Conservation (phyloP, 75 land plant genomes). For the Pseudotsuga menziesii region DNA sequence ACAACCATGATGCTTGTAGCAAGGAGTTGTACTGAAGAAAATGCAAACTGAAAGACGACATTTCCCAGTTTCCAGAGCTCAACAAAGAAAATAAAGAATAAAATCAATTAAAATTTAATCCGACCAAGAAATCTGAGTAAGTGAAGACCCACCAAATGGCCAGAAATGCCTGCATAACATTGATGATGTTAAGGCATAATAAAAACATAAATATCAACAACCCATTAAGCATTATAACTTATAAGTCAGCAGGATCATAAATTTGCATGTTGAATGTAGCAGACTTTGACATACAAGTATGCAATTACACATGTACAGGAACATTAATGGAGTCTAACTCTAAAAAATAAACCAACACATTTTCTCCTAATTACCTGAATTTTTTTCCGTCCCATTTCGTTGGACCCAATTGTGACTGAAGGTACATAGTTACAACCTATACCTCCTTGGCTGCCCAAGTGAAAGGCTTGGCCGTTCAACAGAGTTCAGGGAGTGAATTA, state of each 20-base stretch:
- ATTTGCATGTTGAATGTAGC: neutral
- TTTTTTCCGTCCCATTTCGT: constrained; percentile 2
- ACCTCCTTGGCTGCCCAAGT: neutral
- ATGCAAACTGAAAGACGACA: neutral
- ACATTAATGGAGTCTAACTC: constrained; percentile 2
- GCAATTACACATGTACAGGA: constrained; percentile 5
- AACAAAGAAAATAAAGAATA: neutral
- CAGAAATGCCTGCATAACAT: constrained; percentile 9
- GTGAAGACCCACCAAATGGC: constrained; percentile 1
- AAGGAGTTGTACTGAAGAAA: neutral
- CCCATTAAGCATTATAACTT: neutral
- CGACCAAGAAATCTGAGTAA: neutral
- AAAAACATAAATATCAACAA: neutral
- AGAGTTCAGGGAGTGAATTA: neutral
- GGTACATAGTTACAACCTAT: constrained; percentile 7
- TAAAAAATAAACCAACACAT: neutral
- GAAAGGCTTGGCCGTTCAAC: neutral
- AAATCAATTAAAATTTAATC: neutral
- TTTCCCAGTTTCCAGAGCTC: constrained; percentile 6
- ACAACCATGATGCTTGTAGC: constrained; percentile 1
- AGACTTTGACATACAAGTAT: constrained; percentile 1
- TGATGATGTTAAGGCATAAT: constrained; percentile 1
- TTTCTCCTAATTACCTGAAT: constrained; percentile 1
- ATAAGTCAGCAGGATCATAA: neutral
- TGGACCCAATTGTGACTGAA: neutral